Evolutionary conservation across 1,284 basidiomycete species (phyloP).

Genomic region (Anthracocystis panici-leucophaei): DNA sequence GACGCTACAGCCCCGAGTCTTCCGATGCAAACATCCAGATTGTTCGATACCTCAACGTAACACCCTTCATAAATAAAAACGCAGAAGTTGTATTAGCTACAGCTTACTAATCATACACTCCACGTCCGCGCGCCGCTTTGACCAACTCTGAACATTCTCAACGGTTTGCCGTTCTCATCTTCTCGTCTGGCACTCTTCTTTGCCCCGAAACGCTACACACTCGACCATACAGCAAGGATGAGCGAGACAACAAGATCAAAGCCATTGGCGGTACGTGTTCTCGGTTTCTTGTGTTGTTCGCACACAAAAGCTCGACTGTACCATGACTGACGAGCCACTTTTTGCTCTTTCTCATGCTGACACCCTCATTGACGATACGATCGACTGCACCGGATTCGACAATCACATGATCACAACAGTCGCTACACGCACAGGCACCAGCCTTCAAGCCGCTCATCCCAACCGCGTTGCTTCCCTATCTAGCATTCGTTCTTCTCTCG

Average conservation of each 20-base stretch:
- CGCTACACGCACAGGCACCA: slow-evolving; percentile 33
- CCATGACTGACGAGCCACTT: slow-evolving; percentile 1
- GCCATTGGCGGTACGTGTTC: slow-evolving; percentile 37
- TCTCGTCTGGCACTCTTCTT: not conserved
- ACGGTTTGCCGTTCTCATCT: not conserved
- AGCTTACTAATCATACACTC: slow-evolving; percentile 27
- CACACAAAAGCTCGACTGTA: not conserved
- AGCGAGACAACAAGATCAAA: slow-evolving; percentile 11
- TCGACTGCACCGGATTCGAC: not conserved
- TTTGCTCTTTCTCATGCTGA: not conserved
- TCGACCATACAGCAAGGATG: slow-evolving; percentile 3
- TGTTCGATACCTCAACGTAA: not conserved
- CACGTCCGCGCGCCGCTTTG: slow-evolving; percentile 36
- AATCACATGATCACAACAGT: slow-evolving; percentile 14
- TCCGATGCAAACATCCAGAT: not conserved
- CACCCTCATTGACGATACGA: not conserved
- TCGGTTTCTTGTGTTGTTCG: too few species aligned
- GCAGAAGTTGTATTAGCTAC: slow-evolving; percentile 14
- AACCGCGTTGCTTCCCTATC: slow-evolving; percentile 43
- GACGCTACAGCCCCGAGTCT: slow-evolving; percentile 4
- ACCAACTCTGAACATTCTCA: slow-evolving; percentile 24
- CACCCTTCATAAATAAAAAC: too few species aligned
- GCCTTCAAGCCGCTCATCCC: slow-evolving; percentile 51
- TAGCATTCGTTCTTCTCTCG: slow-evolving; percentile 53
- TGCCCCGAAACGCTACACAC: not conserved